A percentile compares a stretch with the other conserved stretches of the same genome.
These are phyloP conservation scores for Claviceps humidiphila DNA, from an alignment of 2,329 filamentous ascomycete genomes.

Conservation along the genomic window DNA sequence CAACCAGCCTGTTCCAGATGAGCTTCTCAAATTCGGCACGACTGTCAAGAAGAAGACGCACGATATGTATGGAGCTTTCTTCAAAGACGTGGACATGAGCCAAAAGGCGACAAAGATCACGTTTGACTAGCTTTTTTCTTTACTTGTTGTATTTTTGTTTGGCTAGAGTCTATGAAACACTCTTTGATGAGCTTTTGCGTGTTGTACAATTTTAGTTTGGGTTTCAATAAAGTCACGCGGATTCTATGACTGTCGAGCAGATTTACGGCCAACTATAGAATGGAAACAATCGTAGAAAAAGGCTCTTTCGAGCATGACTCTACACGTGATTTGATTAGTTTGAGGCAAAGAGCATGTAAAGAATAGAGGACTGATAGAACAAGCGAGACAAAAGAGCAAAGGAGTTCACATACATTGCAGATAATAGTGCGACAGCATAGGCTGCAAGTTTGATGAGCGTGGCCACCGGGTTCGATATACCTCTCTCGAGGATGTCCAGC, in stretches of 20 bases:
- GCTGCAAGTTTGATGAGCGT: constrained; percentile 34
- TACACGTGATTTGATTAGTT: constrained; percentile 15
- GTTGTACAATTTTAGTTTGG: constrained; percentile 1
- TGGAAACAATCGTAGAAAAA: constrained; percentile 39
- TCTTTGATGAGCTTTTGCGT: neutral
- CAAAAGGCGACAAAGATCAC: constrained; percentile 85
- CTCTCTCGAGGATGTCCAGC: constrained; percentile 13
- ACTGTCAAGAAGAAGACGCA: constrained; percentile 99
- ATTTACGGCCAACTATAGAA: constrained; percentile 23
- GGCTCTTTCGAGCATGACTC: constrained; percentile 38
- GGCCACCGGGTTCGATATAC: constrained; percentile 15
- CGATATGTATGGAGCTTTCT: constrained; percentile 89
- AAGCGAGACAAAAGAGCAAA: neutral
- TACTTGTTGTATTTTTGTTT: neutral
- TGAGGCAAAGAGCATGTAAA: constrained; percentile 11
- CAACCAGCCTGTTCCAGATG: constrained; percentile 79
- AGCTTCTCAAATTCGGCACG: constrained; percentile 86
- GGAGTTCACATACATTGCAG: constrained; percentile 43
- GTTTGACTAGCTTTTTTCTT: constrained; percentile 48
- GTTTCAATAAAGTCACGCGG: neutral
- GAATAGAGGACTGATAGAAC: constrained; percentile 7
- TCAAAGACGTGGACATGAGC: constrained; percentile 74
- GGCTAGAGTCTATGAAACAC: neutral
- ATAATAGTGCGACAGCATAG: constrained; percentile 37
- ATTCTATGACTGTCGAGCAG: constrained; percentile 17